Evolutionary conservation across 2,329 filamentous ascomycete species (phyloP).

Genomic region (Diaporthe sp.): DNA sequence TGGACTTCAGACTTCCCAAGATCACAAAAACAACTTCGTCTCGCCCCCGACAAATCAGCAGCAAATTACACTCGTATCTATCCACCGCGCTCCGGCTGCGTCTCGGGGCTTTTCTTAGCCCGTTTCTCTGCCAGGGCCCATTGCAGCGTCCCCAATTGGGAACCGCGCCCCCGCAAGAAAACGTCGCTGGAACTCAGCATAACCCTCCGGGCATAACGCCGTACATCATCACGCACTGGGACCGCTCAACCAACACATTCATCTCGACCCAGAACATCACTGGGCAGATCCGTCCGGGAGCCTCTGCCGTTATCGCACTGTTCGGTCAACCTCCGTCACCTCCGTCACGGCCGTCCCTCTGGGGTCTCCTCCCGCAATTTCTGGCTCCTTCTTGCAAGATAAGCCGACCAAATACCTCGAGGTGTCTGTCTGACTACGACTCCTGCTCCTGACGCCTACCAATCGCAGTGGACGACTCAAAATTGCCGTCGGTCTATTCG

Average conservation of each 20-base stretch:
- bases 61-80: conserved; percentile 24
- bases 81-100: conserved; percentile 25
- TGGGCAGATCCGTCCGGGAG: conserved; percentile 11
- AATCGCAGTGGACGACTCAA: conserved; percentile 13
- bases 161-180: conserved; percentile 27
- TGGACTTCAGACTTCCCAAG: background rate
- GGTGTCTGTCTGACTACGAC: background rate
- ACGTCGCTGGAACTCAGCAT: conserved; percentile 25
- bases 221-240: conserved; percentile 17
- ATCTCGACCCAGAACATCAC: conserved; percentile 18
- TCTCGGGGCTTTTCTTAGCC: conserved; percentile 26
- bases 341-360: conserved; percentile 15
- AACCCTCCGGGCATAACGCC: conserved; percentile 18
- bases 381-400: conserved; percentile 9
- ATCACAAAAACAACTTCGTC: conserved; percentile 4
- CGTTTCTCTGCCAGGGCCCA: conserved; percentile 8
- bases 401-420: conserved; percentile 17
- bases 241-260: background rate
- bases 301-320: conserved; percentile 26
- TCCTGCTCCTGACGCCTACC: background rate
- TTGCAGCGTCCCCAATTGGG: conserved; percentile 22
- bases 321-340: conserved; percentile 39
- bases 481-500: background rate
- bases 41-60: conserved; percentile 16
- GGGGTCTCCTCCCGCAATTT: conserved; percentile 21